Evolutionary conservation across 108 stramenopile species (phyloP).

Genomic region (Seminavis robusta): DNA sequence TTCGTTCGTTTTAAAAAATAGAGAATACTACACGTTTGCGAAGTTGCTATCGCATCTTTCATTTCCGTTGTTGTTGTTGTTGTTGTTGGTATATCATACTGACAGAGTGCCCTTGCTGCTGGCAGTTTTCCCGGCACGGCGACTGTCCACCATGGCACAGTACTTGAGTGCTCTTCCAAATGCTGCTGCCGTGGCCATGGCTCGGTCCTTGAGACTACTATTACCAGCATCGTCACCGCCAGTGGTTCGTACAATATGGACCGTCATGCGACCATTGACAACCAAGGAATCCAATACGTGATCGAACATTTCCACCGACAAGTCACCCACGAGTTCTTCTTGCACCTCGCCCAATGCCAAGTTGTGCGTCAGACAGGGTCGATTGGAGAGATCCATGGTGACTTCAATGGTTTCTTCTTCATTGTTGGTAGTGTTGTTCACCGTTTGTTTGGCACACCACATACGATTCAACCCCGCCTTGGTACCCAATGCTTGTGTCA

Average conservation of each 20-base stretch:
- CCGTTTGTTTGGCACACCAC: slow-evolving; percentile 66
- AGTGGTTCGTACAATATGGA: slow-evolving; percentile 76
- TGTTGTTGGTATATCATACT: slow-evolving; percentile 37
- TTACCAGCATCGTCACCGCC: slow-evolving; percentile 1
- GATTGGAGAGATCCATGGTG: slow-evolving; percentile 83
- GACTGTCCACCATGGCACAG: slow-evolving; percentile 70
- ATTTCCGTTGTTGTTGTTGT: no score
- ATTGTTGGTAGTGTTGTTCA: slow-evolving; percentile 17
- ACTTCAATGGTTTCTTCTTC: slow-evolving; percentile 60
- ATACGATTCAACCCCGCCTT: slow-evolving; percentile 89
- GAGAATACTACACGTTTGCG: no score
- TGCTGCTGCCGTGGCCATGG: slow-evolving; percentile 59
- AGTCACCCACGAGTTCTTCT: slow-evolving; percentile 16
- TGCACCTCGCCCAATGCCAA: slow-evolving; percentile 30
- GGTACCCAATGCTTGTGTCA: slow-evolving; percentile 78
- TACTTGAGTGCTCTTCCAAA: slow-evolving; percentile 68
- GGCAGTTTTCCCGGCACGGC: slow-evolving; percentile 74
- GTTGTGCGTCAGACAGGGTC: slow-evolving; percentile 74
- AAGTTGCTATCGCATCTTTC: no score
- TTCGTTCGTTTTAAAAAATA: no score
- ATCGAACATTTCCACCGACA: slow-evolving; percentile 90
- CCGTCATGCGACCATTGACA: slow-evolving; percentile 82
- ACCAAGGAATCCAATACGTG: slow-evolving; percentile 90
- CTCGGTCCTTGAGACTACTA: slow-evolving; percentile 33
- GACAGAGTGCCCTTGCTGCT: slow-evolving; percentile 88